phyloP scores from a whole-genome alignment of 2,329 filamentous ascomycete species.

The Mycogone perniciosa region DNA sequence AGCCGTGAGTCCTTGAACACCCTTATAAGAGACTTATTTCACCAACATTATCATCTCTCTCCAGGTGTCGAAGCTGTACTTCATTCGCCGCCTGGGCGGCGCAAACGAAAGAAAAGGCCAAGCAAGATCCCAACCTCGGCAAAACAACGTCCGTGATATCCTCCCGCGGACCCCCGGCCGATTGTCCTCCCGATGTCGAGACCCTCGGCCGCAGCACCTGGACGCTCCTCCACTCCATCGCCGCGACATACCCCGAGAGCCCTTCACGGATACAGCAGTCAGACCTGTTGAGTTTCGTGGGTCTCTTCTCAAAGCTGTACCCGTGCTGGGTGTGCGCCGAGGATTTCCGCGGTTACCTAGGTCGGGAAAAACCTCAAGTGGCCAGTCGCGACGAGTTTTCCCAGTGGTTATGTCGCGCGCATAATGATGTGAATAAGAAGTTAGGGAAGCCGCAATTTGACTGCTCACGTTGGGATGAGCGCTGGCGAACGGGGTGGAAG shows the following conservation, averaged over 20 bases:
- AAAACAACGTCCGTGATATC: conserved; percentile 23
- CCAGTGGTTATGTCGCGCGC: conserved; percentile 75
- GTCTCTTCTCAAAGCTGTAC: conserved; percentile 77
- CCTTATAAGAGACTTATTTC: neutral
- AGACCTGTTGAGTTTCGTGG: conserved; percentile 72
- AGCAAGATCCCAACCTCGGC: conserved; percentile 9
- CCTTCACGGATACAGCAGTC: conserved; percentile 64
- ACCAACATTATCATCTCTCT: neutral
- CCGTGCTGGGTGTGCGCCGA: conserved; percentile 95
- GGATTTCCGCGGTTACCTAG: conserved; percentile 81
- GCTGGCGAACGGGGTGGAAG: conserved; percentile 88
- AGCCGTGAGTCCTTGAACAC: conserved; percentile 57
- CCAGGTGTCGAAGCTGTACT: conserved; percentile 29
- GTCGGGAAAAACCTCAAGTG: conserved; percentile 57
- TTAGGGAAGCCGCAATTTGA: conserved; percentile 88
- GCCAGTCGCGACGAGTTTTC: conserved; percentile 64
- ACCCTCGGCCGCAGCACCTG: conserved; percentile 79
- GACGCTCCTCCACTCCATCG: conserved; percentile 89
- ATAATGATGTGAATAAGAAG: conserved; percentile 84
- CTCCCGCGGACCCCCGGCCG: conserved; percentile 39
- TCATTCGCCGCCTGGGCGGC: conserved; percentile 25
- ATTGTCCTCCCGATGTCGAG: conserved; percentile 90
- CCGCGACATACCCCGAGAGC: conserved; percentile 71
- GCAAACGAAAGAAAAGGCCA: conserved; percentile 23
- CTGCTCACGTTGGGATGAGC: conserved; percentile 83